Evolutionary conservation across 164 flowering plant genomes (phyloP), one percentile per base, ranked within the genome.

Genomic region (Houttuynia cordata): DNA sequence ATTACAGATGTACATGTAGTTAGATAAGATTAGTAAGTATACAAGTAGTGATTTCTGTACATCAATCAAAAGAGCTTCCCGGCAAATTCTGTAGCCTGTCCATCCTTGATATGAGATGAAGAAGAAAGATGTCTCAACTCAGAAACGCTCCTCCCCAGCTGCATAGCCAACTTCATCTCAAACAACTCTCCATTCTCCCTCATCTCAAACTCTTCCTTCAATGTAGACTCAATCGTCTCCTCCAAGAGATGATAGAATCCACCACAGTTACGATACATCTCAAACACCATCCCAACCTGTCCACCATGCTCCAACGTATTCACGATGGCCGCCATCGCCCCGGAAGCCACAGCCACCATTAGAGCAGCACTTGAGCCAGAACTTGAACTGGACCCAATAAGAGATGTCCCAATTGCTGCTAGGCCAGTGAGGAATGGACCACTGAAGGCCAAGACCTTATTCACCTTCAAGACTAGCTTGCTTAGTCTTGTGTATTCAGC

Each of bases 211-310:
- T 49, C 60, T 57, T 79, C 79, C 5, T 52, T 39, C 42, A 78
- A 23, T 4, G 68, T 70, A 0, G 66, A 61, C 57, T 68, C 73
- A 20, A 78, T 76, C 20, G 66, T 49, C 66, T 76, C 81, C 58
- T 74, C 78, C 58, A 82, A 42, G 1, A 67, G 59, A 23, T 56
- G 56, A 22, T 76, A 80, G n/a, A 58, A 70, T 0, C 86, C 86
- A 0, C 75, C 79, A 42, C 62, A 63, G 67, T 61, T 76, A 47
- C 82, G 54, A 22, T 79, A 82, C 83, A 79, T 76, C 71, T 82
- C 86, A 51, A 75, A 64, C 58, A 81, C 77, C 85, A 81, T 84
- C 8, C 86, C 89, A 1, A 84, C 76, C 70, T 84, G 83, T 39
- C 88, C 83, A 8, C 86, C 88, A 55, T 81, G 91, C 67, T 81